Conservation (phyloP, 176 grass and related monocot species). For the Aegilops umbellulata region DNA sequence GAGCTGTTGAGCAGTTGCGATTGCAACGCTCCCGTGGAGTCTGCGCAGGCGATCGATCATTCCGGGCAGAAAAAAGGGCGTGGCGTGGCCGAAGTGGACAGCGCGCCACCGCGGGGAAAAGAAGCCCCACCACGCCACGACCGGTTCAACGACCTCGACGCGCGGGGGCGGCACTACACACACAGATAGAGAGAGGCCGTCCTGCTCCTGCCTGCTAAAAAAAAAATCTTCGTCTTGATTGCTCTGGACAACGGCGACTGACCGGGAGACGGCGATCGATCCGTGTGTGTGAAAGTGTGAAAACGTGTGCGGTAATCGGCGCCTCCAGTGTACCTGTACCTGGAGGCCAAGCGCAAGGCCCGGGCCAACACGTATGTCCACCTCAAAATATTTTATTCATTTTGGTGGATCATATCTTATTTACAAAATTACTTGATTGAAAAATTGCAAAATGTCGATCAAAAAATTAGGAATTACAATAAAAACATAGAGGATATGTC, state of each 20-base stretch:
- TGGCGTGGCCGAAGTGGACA: background rate
- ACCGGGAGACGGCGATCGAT: background rate
- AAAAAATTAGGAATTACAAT: too few species aligned
- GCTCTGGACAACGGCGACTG: background rate
- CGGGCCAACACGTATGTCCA: too few species aligned
- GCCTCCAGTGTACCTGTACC: background rate
- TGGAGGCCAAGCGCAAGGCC: background rate
- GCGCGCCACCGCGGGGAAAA: background rate
- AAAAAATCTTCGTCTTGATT: background rate
- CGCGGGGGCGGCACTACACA: background rate
- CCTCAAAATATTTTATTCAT: too few species aligned
- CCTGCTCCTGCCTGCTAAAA: too few species aligned
- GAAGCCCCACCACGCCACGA: background rate
- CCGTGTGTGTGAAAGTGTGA: background rate
- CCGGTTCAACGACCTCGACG: slow-evolving; percentile 24
- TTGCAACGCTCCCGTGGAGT: background rate
- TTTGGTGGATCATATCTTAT: too few species aligned
- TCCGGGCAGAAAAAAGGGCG: background rate
- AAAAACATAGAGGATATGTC: too few species aligned
- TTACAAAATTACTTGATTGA: too few species aligned
- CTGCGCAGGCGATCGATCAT: background rate
- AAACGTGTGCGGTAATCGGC: background rate
- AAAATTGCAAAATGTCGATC: too few species aligned
- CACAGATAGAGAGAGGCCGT: background rate
- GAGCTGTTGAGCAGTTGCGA: background rate